These are phyloP conservation scores for Aspergillus awamori DNA, from an alignment of 2,329 filamentous ascomycete species.

Conservation along the genomic window DNA sequence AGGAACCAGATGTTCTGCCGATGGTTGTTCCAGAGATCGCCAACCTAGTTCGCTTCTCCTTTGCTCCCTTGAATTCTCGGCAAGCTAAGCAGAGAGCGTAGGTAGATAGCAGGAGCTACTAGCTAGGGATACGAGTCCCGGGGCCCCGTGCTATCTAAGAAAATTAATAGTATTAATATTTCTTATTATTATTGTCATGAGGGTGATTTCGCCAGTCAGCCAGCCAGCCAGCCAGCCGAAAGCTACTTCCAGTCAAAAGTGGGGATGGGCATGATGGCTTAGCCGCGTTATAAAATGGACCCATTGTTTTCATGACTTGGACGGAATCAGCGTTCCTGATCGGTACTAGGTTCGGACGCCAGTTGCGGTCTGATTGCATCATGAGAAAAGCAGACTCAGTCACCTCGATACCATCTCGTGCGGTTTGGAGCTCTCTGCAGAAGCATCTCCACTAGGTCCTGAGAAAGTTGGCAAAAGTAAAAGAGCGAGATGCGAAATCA, in stretches of 20 bases:
- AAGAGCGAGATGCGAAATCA: not conserved
- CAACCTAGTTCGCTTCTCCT: not conserved
- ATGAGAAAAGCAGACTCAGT: not conserved
- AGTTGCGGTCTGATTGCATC: not conserved
- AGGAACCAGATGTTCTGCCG: not conserved
- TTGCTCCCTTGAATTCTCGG: not conserved
- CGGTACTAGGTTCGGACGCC: not conserved
- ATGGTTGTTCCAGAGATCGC: not conserved
- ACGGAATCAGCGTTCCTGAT: not conserved
- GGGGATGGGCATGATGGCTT: not conserved
- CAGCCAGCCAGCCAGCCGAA: not conserved
- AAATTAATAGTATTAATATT: too few species aligned
- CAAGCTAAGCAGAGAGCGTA: not conserved
- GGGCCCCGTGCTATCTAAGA: not conserved
- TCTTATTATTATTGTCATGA: not conserved
- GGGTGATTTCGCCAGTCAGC: not conserved
- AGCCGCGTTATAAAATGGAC: not conserved
- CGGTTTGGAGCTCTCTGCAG: not conserved
- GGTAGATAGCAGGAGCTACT: not conserved
- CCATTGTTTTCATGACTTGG: not conserved
- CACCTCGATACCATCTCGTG: not conserved
- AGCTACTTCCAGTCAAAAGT: not conserved
- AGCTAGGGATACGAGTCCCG: not conserved
- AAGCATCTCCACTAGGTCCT: not conserved
- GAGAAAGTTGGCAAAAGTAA: not conserved